Percentiles rank a stretch among this genome's conserved stretches.
Evolutionary conservation across 2,329 filamentous ascomycete species (phyloP).

Genomic region (Epichloe bromicola): DNA sequence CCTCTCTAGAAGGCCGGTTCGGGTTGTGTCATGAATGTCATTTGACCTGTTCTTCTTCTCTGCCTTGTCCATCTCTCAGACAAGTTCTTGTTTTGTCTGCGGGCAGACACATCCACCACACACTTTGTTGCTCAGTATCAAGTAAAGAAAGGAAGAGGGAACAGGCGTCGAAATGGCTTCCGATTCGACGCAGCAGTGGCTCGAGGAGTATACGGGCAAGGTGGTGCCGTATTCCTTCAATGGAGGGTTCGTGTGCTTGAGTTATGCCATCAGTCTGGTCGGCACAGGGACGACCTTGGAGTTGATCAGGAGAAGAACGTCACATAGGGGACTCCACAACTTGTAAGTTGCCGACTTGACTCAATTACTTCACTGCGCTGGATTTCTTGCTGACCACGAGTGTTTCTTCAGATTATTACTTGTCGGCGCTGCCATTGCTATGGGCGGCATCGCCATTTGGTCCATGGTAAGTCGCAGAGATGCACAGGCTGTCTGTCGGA

Average conservation of each 20-base stretch:
- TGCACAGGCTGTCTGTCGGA: too few species aligned
- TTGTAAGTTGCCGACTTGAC: constrained; percentile 34
- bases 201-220: constrained; percentile 26
- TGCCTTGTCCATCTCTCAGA: not conserved
- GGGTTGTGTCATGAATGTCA: not conserved
- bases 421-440: constrained; percentile 49
- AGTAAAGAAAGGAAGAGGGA: not conserved
- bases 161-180: constrained; percentile 2
- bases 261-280: constrained; percentile 62
- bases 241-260: constrained; percentile 55
- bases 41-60: not conserved
- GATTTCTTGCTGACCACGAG: not conserved
- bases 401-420: constrained; percentile 42
- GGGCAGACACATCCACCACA: not conserved
- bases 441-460: constrained; percentile 66
- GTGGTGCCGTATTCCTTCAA: constrained; percentile 37
- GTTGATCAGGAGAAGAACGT: constrained; percentile 63
- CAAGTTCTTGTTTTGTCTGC: not conserved
- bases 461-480: constrained; percentile 39
- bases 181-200: constrained; percentile 13
- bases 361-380: too few species aligned
- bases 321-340: constrained; percentile 54
- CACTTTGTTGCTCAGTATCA: not conserved
- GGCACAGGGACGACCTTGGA: constrained; percentile 72
- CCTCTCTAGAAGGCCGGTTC: not conserved